Base-by-base conservation (phyloP, 306 rosid species). In the Clitoria ternatea region DNA sequence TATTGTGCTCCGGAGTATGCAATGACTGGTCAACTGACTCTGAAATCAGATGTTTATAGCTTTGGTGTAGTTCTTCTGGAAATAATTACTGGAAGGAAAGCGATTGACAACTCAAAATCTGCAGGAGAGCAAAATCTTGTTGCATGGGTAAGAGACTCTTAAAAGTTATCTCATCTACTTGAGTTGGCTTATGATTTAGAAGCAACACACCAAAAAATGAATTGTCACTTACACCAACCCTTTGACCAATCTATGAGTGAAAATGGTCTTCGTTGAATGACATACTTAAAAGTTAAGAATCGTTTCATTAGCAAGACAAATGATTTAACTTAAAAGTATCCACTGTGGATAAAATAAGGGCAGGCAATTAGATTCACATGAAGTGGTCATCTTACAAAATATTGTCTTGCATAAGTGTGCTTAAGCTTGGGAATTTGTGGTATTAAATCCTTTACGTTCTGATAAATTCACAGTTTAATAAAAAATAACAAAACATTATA, bases 1-100 rank as follows among this genome's bases (percentile, higher is more conserved):
- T 94, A 94, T 80, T 94, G 98, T 81, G 97, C 98, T 66, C 98
- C 97, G 0, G 98, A 90, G 74, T 94, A 94, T 72, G 98, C 91
- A 27, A 94, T 87, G 95, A 90, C 98, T 1, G 98, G 98, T 49
- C 97, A 94, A 59, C 73, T 94, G 44, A 90, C 97, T 44, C 83
- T 87, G 42, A 94, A 90, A 72, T 94, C 98, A 35, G 98, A 94
- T 83, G 95, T 94, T 61, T 90, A 94, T 75, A 94, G 98, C 82
- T 94, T 94, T 43, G 98, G 98, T 4, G 92, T 94, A 42, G 98
- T 94, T 72, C 98, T 94, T 76, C 68, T 94, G 73, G 98, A 94
- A 81, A 89, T 94, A 77, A 90, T 94, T 52, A 94, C 98, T 0
- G 98, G 98, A 70, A 89, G 97, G 82, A 94, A 79, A 77, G 96